These are phyloP conservation scores for Backusella liffmaniae DNA, from an alignment of 192 early-diverging fungal genomes.

Conservation along the genomic window DNA sequence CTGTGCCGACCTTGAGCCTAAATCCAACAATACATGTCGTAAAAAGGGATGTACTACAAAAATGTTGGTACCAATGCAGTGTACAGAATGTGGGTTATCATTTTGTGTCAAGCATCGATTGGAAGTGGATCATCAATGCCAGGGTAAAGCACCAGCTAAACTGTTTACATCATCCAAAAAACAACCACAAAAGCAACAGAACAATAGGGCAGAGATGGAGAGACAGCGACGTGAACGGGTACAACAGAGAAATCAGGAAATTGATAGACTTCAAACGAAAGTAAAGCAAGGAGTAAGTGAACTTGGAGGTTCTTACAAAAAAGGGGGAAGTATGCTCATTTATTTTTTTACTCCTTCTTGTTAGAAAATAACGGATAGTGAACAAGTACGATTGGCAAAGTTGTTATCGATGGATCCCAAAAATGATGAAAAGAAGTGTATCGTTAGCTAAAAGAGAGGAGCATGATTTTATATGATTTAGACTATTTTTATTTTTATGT, in stretches of 20 bases:
- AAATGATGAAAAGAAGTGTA: constrained; percentile 2
- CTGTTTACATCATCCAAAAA: background rate
- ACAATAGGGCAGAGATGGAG: constrained; percentile 3
- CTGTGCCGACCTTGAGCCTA: constrained; percentile 51
- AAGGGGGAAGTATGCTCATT: background rate
- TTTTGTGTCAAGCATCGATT: constrained; percentile 84
- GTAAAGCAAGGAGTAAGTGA: constrained; percentile 8
- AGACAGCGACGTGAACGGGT: background rate
- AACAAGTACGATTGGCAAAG: constrained; percentile 19
- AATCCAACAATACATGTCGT: constrained; percentile 58
- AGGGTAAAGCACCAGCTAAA: constrained; percentile 7
- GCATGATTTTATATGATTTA: background rate
- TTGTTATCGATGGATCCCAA: constrained; percentile 12
- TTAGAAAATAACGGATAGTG: constrained; percentile 18
- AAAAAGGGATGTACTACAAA: constrained; percentile 63
- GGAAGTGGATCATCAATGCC: constrained; percentile 70
- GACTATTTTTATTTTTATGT: background rate
- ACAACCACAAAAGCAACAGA: background rate
- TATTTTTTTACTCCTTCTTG: background rate
- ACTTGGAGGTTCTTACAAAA: background rate
- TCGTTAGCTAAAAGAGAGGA: background rate
- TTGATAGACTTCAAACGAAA: constrained; percentile 7
- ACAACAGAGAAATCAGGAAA: constrained; percentile 12
- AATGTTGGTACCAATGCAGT: constrained; percentile 65
- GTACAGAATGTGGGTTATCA: constrained; percentile 58